phyloP scores from a whole-genome alignment of 1,139 yeast genomes.

The Pichiaceae sp. region DNA sequence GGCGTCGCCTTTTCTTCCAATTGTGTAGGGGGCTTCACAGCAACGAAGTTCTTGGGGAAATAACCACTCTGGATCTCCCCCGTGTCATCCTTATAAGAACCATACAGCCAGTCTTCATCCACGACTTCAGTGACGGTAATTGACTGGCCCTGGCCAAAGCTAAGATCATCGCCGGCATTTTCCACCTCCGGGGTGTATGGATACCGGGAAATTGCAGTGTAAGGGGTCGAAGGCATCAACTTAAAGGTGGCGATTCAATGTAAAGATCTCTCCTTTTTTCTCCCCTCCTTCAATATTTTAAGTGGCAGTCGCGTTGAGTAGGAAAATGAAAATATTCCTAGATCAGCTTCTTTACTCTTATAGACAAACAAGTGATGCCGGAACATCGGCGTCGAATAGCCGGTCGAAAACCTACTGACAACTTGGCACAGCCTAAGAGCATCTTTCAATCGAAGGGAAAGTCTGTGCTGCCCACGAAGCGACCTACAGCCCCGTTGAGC shows the following conservation, averaged over 20 bases:
- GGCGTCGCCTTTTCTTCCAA: constrained; percentile 5
- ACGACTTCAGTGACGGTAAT: constrained; percentile 71
- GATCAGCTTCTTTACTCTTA: too few relatives aligned
- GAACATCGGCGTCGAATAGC: not conserved
- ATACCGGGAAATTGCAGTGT: constrained; percentile 20
- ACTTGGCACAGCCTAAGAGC: too few relatives aligned
- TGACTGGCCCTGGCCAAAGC: constrained; percentile 56
- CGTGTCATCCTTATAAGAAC: constrained; percentile 35
- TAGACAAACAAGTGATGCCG: too few relatives aligned
- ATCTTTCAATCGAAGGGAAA: not conserved
- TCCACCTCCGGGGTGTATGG: constrained; percentile 23
- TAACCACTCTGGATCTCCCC: constrained; percentile 51
- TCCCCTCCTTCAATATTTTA: too few relatives aligned
- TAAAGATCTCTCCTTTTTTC: too few relatives aligned
- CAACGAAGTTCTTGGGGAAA: constrained; percentile 82
- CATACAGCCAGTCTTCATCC: constrained; percentile 88
- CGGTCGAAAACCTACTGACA: not conserved
- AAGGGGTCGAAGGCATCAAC: constrained; percentile 14
- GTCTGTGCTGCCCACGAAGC: not conserved
- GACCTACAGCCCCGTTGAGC: not conserved
- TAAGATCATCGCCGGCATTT: constrained; percentile 64
- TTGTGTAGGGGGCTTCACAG: constrained; percentile 21
- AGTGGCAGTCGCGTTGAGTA: too few relatives aligned
- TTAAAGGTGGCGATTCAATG: too few relatives aligned
- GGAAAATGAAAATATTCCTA: too few relatives aligned